Evolutionary conservation across 345 rosid genomes (phyloP), one percentile per base, ranked within the genome.

Genomic region (Rhodamnia rubescens): DNA sequence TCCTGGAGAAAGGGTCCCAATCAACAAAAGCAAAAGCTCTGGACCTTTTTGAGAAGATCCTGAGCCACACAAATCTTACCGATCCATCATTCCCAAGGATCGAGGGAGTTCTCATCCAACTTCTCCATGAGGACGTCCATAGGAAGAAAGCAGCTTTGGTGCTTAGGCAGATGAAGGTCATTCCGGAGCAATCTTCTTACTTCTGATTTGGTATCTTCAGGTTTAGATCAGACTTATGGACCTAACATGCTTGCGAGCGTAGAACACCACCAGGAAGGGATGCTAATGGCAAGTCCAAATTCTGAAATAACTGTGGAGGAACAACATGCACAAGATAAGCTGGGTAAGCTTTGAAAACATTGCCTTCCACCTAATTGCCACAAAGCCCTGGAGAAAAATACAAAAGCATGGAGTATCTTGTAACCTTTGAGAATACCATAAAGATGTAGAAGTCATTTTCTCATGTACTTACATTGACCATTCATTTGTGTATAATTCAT

Each of bases 111-210:
- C 93, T 92, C 74, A 85, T 92, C 86, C 92, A 87, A 87, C 89
- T 90, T 87, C 92, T 92, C 53, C 87, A 87, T 5, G 89, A 91
- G 49, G 91, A 89, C 52, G 75, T 80, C 57, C 89, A 90, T 18
- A 90, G 56, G 87, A 92, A 91, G 87, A 89, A 89, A 85, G 91
- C 87, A 50, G 94, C 92, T 50, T 82, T 89, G 53, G 92, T 90
- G 85, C 93, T 91, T 83, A 81, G 81, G 84, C 91, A 90, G 83
- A 91, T 92, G 93, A 58, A 86, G 8, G 20, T 89, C 86, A 85
- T 92, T 57, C 94, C 93, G 6, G 90, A 91, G 21, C 94, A 92
- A 84, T 92, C 94, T 22, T 92, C 93, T n/a, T 92, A 90, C 84
- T 91, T 92, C 88, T 92, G 88, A 92, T 58, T 55, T 64, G 55